phyloP scores from a whole-genome alignment of 78 protist species.

The Salpingoeca rosetta region DNA sequence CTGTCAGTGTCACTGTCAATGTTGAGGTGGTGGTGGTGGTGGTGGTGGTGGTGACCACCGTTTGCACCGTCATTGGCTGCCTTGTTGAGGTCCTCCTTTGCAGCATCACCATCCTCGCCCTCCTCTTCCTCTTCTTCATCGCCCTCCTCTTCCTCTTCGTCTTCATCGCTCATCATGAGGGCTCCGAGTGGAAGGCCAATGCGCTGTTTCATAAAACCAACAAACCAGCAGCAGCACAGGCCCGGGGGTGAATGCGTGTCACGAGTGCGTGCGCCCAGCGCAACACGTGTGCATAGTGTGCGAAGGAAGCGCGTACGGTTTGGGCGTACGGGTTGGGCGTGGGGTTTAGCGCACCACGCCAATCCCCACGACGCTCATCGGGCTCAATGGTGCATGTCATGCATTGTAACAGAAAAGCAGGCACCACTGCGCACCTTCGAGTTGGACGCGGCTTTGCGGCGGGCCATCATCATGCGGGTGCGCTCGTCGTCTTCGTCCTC shows the following conservation, averaged over 20 bases:
- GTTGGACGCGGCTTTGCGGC: too few relatives aligned
- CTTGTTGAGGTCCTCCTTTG: neutral
- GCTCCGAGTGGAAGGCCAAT: neutral
- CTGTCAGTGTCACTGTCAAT: too few relatives aligned
- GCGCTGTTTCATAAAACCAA: too few relatives aligned
- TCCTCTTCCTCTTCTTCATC: neutral
- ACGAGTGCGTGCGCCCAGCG: neutral
- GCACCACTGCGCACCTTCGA: too few relatives aligned
- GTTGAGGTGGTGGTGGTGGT: neutral
- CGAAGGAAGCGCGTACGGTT: neutral
- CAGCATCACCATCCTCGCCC: neutral
- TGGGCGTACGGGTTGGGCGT: neutral
- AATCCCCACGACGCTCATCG: too few relatives aligned
- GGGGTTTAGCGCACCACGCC: too few relatives aligned
- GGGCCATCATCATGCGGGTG: too few relatives aligned
- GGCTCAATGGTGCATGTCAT: too few relatives aligned
- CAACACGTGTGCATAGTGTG: neutral
- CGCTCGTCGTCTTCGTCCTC: too few relatives aligned
- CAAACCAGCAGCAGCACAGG: too few relatives aligned
- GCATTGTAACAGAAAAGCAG: too few relatives aligned
- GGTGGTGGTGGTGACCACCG: neutral
- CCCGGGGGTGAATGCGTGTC: neutral
- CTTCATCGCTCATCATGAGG: neutral
- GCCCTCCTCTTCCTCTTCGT: neutral
- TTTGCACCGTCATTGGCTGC: neutral